Conservation (phyloP, 2,329 filamentous ascomycete species). For the Trichoderma brevicompactum region DNA sequence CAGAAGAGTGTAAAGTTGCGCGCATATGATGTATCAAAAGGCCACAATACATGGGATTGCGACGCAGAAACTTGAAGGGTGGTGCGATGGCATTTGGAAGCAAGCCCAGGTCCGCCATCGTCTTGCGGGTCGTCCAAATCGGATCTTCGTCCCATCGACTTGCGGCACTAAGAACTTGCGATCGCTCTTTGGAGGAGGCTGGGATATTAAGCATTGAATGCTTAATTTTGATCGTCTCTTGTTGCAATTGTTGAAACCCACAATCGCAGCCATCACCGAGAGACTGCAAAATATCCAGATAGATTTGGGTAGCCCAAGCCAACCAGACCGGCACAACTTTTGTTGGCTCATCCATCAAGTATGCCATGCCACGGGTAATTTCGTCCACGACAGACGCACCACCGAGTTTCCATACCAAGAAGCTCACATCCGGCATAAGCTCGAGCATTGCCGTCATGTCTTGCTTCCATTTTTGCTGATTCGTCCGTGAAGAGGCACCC, state of each 20-base stretch:
- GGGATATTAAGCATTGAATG: not conserved
- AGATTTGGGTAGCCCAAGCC: not conserved
- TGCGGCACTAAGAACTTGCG: not conserved
- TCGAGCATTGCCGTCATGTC: slow-evolving; percentile 14
- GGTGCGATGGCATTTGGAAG: not conserved
- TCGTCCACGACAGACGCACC: not conserved
- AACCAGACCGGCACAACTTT: not conserved
- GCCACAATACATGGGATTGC: not conserved
- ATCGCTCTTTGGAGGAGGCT: not conserved
- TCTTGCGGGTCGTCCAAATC: not conserved
- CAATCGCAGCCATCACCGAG: not conserved
- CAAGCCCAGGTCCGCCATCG: not conserved
- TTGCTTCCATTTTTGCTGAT: slow-evolving; percentile 10
- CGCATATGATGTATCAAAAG: slow-evolving; percentile 15
- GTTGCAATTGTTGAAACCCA: not conserved
- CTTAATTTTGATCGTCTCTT: slow-evolving; percentile 5
- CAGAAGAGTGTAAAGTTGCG: not conserved
- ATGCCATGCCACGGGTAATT: slow-evolving; percentile 1
- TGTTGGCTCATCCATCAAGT: not conserved
- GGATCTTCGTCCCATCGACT: not conserved
- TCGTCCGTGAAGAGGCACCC: not conserved
- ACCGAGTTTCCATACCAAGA: not conserved
- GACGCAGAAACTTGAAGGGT: not conserved
- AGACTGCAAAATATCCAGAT: slow-evolving; percentile 1
- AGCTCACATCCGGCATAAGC: slow-evolving; percentile 5